Conservation (phyloP, 441 rosid species). For the Manihot esculenta region DNA sequence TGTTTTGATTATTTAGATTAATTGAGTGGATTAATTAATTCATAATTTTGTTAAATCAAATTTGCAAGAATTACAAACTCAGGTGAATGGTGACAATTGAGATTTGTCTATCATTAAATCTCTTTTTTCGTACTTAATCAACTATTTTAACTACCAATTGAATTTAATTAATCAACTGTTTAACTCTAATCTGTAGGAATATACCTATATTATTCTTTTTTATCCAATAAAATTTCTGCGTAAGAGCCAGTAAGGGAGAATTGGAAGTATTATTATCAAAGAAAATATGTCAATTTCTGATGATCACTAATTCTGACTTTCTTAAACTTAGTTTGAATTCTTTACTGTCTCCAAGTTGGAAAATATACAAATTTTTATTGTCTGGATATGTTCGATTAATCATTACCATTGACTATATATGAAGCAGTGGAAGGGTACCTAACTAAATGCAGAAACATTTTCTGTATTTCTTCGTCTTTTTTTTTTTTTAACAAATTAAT, state of each 20-base stretch:
- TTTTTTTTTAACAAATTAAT: too few species aligned
- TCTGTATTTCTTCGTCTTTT: background rate
- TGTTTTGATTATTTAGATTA: background rate
- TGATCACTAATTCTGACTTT: too few species aligned
- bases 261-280: too few species aligned
- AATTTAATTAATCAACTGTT: background rate
- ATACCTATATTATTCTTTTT: background rate
- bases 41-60: too few species aligned
- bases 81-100: background rate
- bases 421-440: constrained; percentile 6
- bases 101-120: background rate
- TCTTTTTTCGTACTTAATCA: background rate
- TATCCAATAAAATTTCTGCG: too few species aligned
- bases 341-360: background rate
- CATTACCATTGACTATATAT: background rate
- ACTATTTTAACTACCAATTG: constrained; percentile 4
- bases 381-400: background rate
- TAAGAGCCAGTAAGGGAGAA: too few species aligned
- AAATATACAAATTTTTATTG: background rate
- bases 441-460: background rate
- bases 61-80: too few species aligned
- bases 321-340: background rate
- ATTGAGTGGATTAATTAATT: background rate
- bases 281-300: too few species aligned
- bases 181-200: background rate